Evolutionary conservation across 371 early-diverging fungal species (phyloP).

Genomic region (Gilbertella persicaria): DNA sequence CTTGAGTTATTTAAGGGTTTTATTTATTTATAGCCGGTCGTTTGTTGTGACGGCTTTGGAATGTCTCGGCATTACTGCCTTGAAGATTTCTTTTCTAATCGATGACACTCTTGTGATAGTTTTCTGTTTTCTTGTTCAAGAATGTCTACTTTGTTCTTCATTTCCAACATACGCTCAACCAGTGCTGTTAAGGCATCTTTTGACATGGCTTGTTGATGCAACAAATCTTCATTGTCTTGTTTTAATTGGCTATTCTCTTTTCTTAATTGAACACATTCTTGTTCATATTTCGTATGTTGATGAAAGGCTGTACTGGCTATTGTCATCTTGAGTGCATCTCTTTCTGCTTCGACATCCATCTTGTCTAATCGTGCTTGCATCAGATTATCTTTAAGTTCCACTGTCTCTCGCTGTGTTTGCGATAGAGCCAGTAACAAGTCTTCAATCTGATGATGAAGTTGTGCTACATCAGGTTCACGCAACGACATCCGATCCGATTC

Average conservation of each 20-base stretch:
- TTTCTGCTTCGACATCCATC: constrained; percentile 56
- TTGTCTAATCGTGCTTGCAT: constrained; percentile 59
- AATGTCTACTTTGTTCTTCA: constrained; percentile 39
- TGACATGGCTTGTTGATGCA: constrained; percentile 40
- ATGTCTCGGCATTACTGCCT: too few species aligned
- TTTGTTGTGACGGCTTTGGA: too few species aligned
- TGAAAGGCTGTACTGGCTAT: constrained; percentile 17
- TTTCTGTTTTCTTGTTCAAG: constrained; percentile 37
- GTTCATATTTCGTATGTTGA: constrained; percentile 17
- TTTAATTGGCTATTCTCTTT: constrained; percentile 31
- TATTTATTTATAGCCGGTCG: too few species aligned
- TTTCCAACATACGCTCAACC: constrained; percentile 43
- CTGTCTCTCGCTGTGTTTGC: constrained; percentile 57
- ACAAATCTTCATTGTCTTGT: constrained; percentile 39
- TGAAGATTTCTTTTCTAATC: too few species aligned
- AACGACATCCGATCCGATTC: constrained; percentile 29
- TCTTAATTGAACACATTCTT: constrained; percentile 20
- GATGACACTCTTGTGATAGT: constrained; percentile 22
- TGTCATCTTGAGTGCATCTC: constrained; percentile 41
- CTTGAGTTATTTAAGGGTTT: too few species aligned
- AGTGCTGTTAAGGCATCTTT: constrained; percentile 44
- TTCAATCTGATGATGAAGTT: constrained; percentile 63
- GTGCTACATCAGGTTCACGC: constrained; percentile 38
- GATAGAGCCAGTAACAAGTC: constrained; percentile 60
- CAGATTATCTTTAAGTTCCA: constrained; percentile 59